Percentiles rank a stretch among this genome's conserved stretches.
Evolutionary conservation across 1,284 basidiomycete species (phyloP).

Genomic region (Sanguinoderma infundibulare): DNA sequence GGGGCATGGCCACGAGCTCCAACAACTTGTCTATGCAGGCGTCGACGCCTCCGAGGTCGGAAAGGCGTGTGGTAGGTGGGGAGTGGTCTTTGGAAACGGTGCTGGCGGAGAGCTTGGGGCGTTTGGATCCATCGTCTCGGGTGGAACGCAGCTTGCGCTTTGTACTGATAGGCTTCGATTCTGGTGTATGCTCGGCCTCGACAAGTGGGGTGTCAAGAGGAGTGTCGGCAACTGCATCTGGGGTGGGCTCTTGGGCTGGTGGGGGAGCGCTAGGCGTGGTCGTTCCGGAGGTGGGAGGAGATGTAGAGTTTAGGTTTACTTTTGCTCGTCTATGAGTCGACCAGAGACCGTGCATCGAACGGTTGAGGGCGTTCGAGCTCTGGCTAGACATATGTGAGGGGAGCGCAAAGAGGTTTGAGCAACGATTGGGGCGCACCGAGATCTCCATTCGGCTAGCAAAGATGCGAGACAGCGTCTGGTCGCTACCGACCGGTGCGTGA

Average conservation of each 20-base stretch:
- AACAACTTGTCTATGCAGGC: conserved; percentile 90
- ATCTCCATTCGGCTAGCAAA: conserved; percentile 27
- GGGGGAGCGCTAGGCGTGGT: conserved; percentile 31
- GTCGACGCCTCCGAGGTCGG: conserved; percentile 89
- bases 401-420: neutral
- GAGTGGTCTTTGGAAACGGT: conserved; percentile 58
- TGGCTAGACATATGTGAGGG: conserved; percentile 46
- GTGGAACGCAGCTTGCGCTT: conserved; percentile 65
- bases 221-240: neutral
- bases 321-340: conserved; percentile 62
- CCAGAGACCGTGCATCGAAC: conserved; percentile 80
- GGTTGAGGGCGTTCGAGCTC: conserved; percentile 74
- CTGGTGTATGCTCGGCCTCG: conserved; percentile 32
- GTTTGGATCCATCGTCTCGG: conserved; percentile 58
- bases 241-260: conserved; percentile 30
- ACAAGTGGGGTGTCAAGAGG: conserved; percentile 12
- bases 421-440: conserved; percentile 25
- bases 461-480: no score
- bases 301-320: conserved; percentile 65
- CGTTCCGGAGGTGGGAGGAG: conserved; percentile 20
- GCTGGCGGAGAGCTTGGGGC: conserved; percentile 45
- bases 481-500: no score
- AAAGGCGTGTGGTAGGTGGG: conserved; percentile 74
- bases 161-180: conserved; percentile 17
- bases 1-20: conserved; percentile 93